These are phyloP conservation scores for Aspergillus panamensis DNA, from an alignment of 495 filamentous ascomycete species.

Conservation along the genomic window DNA sequence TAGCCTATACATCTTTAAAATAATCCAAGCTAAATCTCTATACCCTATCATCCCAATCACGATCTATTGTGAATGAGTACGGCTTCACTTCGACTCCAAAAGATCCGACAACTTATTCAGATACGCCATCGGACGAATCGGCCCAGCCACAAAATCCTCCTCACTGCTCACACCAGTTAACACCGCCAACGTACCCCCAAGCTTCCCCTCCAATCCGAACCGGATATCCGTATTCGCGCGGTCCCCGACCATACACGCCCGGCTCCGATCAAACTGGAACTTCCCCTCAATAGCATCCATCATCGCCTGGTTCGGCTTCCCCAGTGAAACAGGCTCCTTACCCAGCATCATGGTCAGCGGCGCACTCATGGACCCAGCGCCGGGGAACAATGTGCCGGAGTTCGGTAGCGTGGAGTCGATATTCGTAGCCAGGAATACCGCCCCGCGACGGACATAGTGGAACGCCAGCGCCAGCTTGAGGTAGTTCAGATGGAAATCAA, in stretches of 20 bases:
- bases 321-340: slow-evolving; percentile 69
- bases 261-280: slow-evolving; percentile 78
- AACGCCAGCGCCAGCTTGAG: slow-evolving; percentile 79
- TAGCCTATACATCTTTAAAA: neutral
- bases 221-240: slow-evolving; percentile 92
- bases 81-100: slow-evolving; percentile 26
- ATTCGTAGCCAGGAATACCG: slow-evolving; percentile 93
- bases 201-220: slow-evolving; percentile 85
- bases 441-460: slow-evolving; percentile 79
- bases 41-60: neutral
- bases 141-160: slow-evolving; percentile 71
- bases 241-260: slow-evolving; percentile 95
- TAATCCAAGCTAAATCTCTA: neutral
- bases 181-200: slow-evolving; percentile 89
- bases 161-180: slow-evolving; percentile 84
- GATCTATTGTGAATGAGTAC: neutral
- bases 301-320: slow-evolving; percentile 97
- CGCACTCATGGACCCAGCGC: slow-evolving; percentile 78
- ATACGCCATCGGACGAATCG: slow-evolving; percentile 72
- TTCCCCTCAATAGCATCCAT: slow-evolving; percentile 98
- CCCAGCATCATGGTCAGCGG: slow-evolving; percentile 73
- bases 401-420: slow-evolving; percentile 81
- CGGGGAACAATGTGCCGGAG: slow-evolving; percentile 78
- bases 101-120: slow-evolving; percentile 81
- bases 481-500: slow-evolving; percentile 94